Evolutionary conservation across 164 flowering plant genomes (phyloP), one percentile per base, ranked within the genome.

Genomic region (Santalum album): DNA sequence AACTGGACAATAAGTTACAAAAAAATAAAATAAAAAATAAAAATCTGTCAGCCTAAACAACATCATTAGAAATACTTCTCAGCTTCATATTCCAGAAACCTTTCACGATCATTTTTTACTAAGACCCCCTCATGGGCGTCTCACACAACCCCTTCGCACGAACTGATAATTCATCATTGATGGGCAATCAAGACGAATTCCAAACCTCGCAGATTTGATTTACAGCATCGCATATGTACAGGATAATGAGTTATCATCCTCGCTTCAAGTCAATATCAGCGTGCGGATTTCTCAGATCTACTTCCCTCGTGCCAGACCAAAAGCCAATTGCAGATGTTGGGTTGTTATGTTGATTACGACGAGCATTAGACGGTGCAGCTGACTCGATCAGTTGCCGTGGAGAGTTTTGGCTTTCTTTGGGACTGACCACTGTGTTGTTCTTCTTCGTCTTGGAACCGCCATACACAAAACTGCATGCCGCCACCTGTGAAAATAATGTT

Each of bases 211-310:
- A 53, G 22, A 19, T 26, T 24, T 34, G 58, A 73, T 73, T 40
- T 71, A 69, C 76, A 68, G 72, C 78, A 74, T 49, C 7, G n/a
- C 12, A 4, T 62, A 71, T 78, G 58, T 76, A 74, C 81, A 74
- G 45, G 60, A 53, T 29, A 54, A 18, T 40, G 56, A 29, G 48
- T 20, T 21, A 18, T 82, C 77, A 79, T 69, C 90, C 84, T 6
- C 86, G 82, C 3, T 76, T 79, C 74, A 87, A 72, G 78, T 87
- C 87, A 55, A 87, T 83, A 50, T 78, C 92, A 19, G 79, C 67
- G 51, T 75, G 80, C 25, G 74, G 64, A 51, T 64, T 68, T 52
- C 75, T 80, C 71, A 68, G 43, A 53, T 76, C 83, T 55, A 72
- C 40, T 14, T 75, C 66, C 52, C 77, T 74, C 0, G 87, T 72